Evolutionary conservation across 2,329 filamentous ascomycete genomes (phyloP).

Genomic region (Aureobasidium lini): DNA sequence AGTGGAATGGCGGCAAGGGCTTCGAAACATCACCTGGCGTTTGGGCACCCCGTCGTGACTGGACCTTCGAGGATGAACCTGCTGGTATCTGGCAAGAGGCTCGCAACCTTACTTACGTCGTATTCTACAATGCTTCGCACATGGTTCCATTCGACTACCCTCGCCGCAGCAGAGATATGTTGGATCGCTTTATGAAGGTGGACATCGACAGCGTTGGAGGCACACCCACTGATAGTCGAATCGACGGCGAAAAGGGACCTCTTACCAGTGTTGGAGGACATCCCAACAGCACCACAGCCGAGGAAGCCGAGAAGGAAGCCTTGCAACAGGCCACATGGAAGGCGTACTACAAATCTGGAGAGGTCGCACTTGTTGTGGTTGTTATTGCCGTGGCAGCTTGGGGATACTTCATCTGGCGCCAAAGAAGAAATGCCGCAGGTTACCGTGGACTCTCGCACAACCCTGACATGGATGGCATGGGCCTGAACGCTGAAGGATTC

Average conservation of each 20-base stretch:
- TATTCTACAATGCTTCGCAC: constrained; percentile 92
- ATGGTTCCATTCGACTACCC: constrained; percentile 97
- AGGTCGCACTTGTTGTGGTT: constrained; percentile 76
- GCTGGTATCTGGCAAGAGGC: constrained; percentile 93
- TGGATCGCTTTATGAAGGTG: constrained; percentile 90
- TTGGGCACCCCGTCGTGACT: constrained; percentile 85
- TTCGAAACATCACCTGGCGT: constrained; percentile 83
- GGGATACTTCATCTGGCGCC: constrained; percentile 62
- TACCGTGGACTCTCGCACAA: constrained; percentile 36
- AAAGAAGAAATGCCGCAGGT: constrained; percentile 40
- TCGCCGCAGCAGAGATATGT: constrained; percentile 83
- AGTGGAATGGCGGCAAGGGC: constrained; percentile 85
- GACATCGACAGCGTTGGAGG: constrained; percentile 87
- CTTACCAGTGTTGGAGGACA: constrained; percentile 71
- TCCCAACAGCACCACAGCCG: constrained; percentile 57
- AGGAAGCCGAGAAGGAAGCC: constrained; percentile 59
- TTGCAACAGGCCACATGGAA: constrained; percentile 78
- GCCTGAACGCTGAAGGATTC: constrained; percentile 37
- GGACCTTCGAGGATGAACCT: constrained; percentile 82
- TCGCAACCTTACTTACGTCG: constrained; percentile 88
- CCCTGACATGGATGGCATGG: constrained; percentile 38
- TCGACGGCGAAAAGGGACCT: constrained; percentile 77
- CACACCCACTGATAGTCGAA: constrained; percentile 64
- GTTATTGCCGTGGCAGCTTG: constrained; percentile 64
- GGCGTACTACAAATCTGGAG: constrained; percentile 80